Evolutionary conservation across 768 basidiomycete genomes (phyloP).

Genomic region (Suillus bovinus): DNA sequence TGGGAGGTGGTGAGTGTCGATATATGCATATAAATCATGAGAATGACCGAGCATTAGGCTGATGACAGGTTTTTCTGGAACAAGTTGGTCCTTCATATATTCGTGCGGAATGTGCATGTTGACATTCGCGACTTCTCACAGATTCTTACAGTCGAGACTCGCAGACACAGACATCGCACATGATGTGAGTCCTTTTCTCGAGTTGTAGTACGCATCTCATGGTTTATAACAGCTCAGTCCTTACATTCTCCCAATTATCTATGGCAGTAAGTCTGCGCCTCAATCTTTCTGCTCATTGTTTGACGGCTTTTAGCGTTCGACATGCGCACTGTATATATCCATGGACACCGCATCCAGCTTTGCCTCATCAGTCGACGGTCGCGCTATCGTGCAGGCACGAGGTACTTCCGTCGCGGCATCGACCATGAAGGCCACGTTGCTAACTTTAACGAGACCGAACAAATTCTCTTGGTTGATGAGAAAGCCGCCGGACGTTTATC

Average conservation of each 20-base stretch:
- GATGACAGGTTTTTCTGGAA: slow-evolving; percentile 99
- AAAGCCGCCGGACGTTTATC: slow-evolving; percentile 42
- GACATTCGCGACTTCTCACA: slow-evolving; percentile 20
- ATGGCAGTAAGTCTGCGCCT: slow-evolving; percentile 74
- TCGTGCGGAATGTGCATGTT: neutral
- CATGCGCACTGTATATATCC: slow-evolving; percentile 70
- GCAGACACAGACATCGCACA: slow-evolving; percentile 57
- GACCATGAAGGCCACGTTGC: slow-evolving; percentile 88
- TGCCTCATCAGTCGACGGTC: slow-evolving; percentile 92
- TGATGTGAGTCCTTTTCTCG: slow-evolving; percentile 53
- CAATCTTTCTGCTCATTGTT: neutral
- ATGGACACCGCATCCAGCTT: slow-evolving; percentile 77
- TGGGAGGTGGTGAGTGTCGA: slow-evolving; percentile 71
- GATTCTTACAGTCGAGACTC: slow-evolving; percentile 59
- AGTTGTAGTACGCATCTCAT: slow-evolving; percentile 13
- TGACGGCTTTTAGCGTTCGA: slow-evolving; percentile 69
- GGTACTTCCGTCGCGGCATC: slow-evolving; percentile 94
- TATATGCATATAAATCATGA: slow-evolving; percentile 5
- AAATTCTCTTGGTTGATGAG: slow-evolving; percentile 79
- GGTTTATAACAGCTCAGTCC: slow-evolving; percentile 63
- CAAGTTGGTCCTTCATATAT: slow-evolving; percentile 44
- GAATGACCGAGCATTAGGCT: slow-evolving; percentile 48
- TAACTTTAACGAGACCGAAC: slow-evolving; percentile 99
- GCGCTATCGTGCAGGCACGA: slow-evolving; percentile 92
- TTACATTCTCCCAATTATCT: slow-evolving; percentile 91